Evolutionary conservation across 2,329 filamentous ascomycete genomes (phyloP).

Genomic region (Colletotrichum coccodes): DNA sequence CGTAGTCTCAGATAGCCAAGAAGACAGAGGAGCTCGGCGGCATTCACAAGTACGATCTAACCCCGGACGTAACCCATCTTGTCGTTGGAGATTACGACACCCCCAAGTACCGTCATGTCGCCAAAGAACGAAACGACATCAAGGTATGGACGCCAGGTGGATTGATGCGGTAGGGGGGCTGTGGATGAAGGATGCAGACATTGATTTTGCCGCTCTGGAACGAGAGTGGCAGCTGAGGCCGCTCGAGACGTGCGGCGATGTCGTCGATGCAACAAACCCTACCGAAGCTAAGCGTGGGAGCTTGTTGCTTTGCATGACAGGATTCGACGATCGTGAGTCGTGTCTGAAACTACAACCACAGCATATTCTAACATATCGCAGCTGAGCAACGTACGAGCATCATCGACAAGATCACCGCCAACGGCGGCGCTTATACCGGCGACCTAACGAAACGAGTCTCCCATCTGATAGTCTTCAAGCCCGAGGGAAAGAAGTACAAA

Average conservation of each 20-base stretch:
- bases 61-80: slow-evolving; percentile 94
- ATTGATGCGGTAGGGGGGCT: slow-evolving; percentile 80
- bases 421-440: slow-evolving; percentile 87
- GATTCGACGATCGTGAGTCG: slow-evolving; percentile 61
- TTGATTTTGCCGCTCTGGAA: slow-evolving; percentile 79
- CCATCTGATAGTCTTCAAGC: slow-evolving; percentile 83
- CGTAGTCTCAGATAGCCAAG: slow-evolving; percentile 65
- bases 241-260: slow-evolving; percentile 63
- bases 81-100: slow-evolving; percentile 91
- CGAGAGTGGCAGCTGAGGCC: slow-evolving; percentile 70
- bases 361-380: slow-evolving; percentile 41
- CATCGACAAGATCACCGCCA: slow-evolving; percentile 70
- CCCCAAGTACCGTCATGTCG: slow-evolving; percentile 95
- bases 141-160: slow-evolving; percentile 84
- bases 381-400: slow-evolving; percentile 76
- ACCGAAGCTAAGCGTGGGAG: slow-evolving; percentile 47
- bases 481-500: slow-evolving; percentile 89
- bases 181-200: slow-evolving; percentile 83
- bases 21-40: slow-evolving; percentile 86
- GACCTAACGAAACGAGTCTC: slow-evolving; percentile 89
- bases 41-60: slow-evolving; percentile 87
- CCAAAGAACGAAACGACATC: slow-evolving; percentile 87
- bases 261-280: slow-evolving; percentile 42
- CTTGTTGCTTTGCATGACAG: slow-evolving; percentile 65
- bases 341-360: neutral